These are phyloP conservation scores for Aurantiochytrium sp. DNA, from an alignment of 108 stramenopile species.

Conservation along the genomic window DNA sequence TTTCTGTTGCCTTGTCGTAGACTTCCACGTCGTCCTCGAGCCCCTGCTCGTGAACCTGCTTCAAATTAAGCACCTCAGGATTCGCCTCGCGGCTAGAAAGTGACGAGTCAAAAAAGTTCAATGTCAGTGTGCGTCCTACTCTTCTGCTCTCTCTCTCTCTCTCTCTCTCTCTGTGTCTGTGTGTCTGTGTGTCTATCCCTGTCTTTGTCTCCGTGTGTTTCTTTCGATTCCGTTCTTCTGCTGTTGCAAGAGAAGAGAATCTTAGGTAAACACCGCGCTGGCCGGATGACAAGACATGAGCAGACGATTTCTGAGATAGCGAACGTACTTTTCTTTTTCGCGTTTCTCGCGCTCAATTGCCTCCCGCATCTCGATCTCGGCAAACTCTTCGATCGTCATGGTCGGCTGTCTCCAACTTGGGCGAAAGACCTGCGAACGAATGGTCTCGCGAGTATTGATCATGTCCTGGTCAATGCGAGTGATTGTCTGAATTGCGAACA, in stretches of 20 bases:
- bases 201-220: too few relatives aligned
- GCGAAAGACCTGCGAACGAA: slow-evolving; percentile 74
- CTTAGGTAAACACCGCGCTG: neutral
- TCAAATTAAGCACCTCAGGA: slow-evolving; percentile 34
- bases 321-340: slow-evolving; percentile 45
- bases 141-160: too few relatives aligned
- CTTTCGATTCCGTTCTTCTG: too few relatives aligned
- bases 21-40: slow-evolving; percentile 75
- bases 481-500: neutral
- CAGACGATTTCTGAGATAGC: slow-evolving; percentile 10
- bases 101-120: too few relatives aligned
- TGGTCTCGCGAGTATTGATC: slow-evolving; percentile 60
- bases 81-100: slow-evolving; percentile 36
- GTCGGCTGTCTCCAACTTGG: slow-evolving; percentile 88
- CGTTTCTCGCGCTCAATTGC: slow-evolving; percentile 65
- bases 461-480: slow-evolving; percentile 35
- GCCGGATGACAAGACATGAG: neutral
- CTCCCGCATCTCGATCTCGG: slow-evolving; percentile 67
- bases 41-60: slow-evolving; percentile 77
- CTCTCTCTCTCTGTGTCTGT: too few relatives aligned
- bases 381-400: slow-evolving; percentile 84
- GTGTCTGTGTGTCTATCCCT: too few relatives aligned
- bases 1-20: slow-evolving; percentile 69
- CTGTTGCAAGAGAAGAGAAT: neutral
- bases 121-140: too few relatives aligned